These are phyloP conservation scores for Ceratobasidium sp. DNA, from an alignment of 1,284 basidiomycete species.

Conservation along the genomic window DNA sequence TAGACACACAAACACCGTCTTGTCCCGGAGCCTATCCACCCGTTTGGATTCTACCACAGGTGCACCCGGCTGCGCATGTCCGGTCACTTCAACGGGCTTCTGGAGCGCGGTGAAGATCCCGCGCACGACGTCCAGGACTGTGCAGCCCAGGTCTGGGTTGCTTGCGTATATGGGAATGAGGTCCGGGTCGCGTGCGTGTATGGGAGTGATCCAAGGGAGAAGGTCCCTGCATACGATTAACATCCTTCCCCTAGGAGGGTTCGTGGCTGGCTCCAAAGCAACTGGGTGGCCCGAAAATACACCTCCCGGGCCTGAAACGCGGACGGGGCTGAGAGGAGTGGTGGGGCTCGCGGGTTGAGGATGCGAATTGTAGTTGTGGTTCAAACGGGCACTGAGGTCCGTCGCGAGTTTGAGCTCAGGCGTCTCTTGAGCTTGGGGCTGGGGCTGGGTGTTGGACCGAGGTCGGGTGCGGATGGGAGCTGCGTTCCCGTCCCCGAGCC, in stretches of 20 bases:
- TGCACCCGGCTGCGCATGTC: neutral
- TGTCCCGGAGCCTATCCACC: conserved; percentile 19
- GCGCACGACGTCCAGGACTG: conserved; percentile 28
- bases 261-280: conserved; percentile 25
- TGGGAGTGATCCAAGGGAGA: conserved; percentile 5
- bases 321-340: neutral
- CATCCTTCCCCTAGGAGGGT: conserved; percentile 9
- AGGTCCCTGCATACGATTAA: conserved; percentile 20
- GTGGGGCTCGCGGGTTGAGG: neutral
- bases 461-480: neutral
- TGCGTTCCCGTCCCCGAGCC: too few relatives aligned
- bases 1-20: conserved; percentile 37
- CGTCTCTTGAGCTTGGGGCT: neutral
- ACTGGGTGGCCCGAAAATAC: conserved; percentile 21
- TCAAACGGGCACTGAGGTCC: conserved; percentile 19
- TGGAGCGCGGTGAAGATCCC: conserved; percentile 21
- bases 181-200: too few relatives aligned
- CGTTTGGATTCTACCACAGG: neutral
- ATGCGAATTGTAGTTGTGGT: conserved; percentile 24
- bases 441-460: conserved; percentile 30
- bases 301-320: neutral
- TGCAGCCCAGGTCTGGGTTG: conserved; percentile 5
- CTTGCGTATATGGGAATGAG: conserved; percentile 27
- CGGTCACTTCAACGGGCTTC: neutral
- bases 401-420: conserved; percentile 23